Evolutionary conservation across 2,329 filamentous ascomycete genomes (phyloP), one percentile per base, ranked within the genome.

Genomic region (Phoma sp.): DNA sequence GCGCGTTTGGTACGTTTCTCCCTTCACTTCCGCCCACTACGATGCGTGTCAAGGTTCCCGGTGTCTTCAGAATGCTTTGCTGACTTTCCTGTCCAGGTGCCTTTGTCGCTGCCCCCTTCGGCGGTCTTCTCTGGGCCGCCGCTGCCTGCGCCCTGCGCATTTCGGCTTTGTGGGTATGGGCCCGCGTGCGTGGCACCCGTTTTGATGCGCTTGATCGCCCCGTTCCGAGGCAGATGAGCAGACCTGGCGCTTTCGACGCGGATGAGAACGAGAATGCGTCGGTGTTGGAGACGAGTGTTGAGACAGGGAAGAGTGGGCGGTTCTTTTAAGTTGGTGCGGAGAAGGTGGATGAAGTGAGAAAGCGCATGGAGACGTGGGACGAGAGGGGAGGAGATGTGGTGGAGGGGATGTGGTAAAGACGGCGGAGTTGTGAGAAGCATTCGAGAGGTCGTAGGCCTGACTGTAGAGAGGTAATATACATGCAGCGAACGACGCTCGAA

Each of bases 71-170:
- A 18, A 18, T 18, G 18, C 18, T 22, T 9, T 47, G 22, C 58
- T 67, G 41, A 68, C 42, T 2, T 2, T 2, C 4, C 33, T 9
- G 29, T 7, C 7, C 7, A 79, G 77, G 80, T 30, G 89, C 90
- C 4, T 95, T 93, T 66, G 87, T 93, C 4, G 89, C 88, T 8
- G 90, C 90, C 0, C 90, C 90, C 0, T 75, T 93, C 2, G 90
- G 90, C 1, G 89, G 89, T 22, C 67, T 93, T 14, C 75, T 93
- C 30, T 93, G 88, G 83, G 89, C 85, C 0, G 81, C 86, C 37
- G 82, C 79, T 2, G 89, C 88, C 4, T 81, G 89, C 32, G 80
- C 66, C 11, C 64, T 86, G 37, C 82, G 90, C 25, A 72, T 93
- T 36, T 71, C 75, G 0, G 82, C 83, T 46, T 84, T 86, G 62